Evolutionary conservation across 768 basidiomycete species (phyloP), one percentile per base, ranked within the genome.

Genomic region (Mycena vitilis): DNA sequence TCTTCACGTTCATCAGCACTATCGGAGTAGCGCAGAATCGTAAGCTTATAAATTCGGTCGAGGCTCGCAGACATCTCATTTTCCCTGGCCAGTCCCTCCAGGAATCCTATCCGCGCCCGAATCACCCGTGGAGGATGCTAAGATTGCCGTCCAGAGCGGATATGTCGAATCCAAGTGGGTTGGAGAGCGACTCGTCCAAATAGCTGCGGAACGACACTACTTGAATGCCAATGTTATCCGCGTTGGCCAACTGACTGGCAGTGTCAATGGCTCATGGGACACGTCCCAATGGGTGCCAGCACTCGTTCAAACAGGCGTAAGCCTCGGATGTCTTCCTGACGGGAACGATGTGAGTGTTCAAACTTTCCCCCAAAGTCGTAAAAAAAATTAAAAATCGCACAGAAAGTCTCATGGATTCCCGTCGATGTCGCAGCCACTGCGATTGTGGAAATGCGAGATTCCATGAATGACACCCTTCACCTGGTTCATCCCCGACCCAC

Each of bases 81-180:
- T 18, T n/a, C 40, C n/a, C n/a, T 22, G 12, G 1, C 3, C 30
- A 66, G 65, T 60, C 8, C 20, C 6, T 55, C 30, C 61, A 3
- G 38, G 22, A n/a, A 45, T 45, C 15, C 3, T 23, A 13, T 25
- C 16, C 12, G 61, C 56, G 13, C 67, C 67, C 3, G 67, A 68
- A 34, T 23, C 25, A n/a, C 62, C 63, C 12, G 59, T 69, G 40
- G 20, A 1, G 1, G 71, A 75, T 20, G 61, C 75, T 1, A 52
- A 54, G 10, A 30, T 70, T 9, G 68, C 74, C 16, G 44, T 70
- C 37, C 73, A 65, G 1, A 52, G 38, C 2, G 79, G 79, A 5
- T 80, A 80, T 60, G 51, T 45, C 5, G 76, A 79, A 58, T 73
- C 73, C 42, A 79, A 79, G 67, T 78, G 75, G 75, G 75, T 81